Base-by-base conservation (phyloP, 2,329 filamentous ascomycete genomes). In the Nigrospora osmanthi region DNA sequence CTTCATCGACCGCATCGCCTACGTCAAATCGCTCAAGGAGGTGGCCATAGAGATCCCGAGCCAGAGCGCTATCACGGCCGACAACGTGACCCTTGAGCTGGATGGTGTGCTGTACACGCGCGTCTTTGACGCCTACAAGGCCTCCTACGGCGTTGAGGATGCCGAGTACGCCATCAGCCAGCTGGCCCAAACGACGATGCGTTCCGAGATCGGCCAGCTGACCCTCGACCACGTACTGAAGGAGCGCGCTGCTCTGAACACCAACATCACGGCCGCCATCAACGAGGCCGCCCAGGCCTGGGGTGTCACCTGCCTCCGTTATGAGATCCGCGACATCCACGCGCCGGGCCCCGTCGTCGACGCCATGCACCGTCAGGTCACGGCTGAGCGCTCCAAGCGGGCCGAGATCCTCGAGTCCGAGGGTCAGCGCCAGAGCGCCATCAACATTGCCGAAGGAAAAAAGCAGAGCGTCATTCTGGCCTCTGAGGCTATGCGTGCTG, bases 131-230 rank as follows among this genome's bases (percentile, higher is more conserved):
- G 91, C 93, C 11, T 98, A 95, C 69, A 98, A 97, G 70, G 93
- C 93, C 52, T 95, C 89, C 67, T 98, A 98, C 64, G 93, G 93
- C 34, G 93, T 98, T 31, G 93, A 98, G 69, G 93, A 98, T 62
- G 91, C 93, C 50, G 93, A 98, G 65, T 98, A 98, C 66, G 93
- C 93, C 66, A 97, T 98, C 63, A 93, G 88, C 10, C 93, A 98
- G 64, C 83, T 98, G 39, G 93, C 93, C 14, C 93, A 98, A 70
- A 98, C 93, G 11, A 97, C 93, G 0, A 98, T 98, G 93, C 89
- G 93, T 58, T 94, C 87, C 59, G 93, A 98, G 68, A 98, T 98
- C 58, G 93, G 93, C 52, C 93, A 97, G 67, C 77, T 98, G 48
- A 87, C 89, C 1, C 85, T 98, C 57, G 93, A 98, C 67, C 91